Evolutionary conservation across 2,329 filamentous ascomycete genomes (phyloP).

Genomic region (Fonsecaea erecta): DNA sequence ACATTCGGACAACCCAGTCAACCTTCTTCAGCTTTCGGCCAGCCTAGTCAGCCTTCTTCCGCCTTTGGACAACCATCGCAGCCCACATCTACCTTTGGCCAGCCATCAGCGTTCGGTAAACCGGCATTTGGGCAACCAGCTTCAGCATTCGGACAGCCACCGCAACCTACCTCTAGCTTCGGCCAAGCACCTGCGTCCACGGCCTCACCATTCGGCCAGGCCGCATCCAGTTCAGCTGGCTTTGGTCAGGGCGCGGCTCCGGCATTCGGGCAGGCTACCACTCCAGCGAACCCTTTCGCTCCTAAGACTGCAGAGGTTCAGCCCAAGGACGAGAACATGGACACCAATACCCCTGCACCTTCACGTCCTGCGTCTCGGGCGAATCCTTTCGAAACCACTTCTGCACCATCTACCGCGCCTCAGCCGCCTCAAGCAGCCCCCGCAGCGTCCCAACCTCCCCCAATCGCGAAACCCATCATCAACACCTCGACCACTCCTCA

Average conservation of each 20-base stretch:
- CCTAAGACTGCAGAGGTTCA: conserved; percentile 41
- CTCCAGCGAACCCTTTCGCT: conserved; percentile 45
- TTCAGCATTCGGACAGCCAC: conserved; percentile 26
- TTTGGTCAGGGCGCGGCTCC: conserved; percentile 31
- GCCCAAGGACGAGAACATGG: conserved; percentile 29
- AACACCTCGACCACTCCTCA: conserved; percentile 30
- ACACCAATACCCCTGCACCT: conserved; percentile 42
- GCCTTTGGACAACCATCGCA: conserved; percentile 37
- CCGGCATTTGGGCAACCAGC: conserved; percentile 29
- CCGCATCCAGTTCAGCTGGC: conserved; percentile 40
- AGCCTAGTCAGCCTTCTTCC: conserved; percentile 31
- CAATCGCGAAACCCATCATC: conserved; percentile 22
- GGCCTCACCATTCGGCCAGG: conserved; percentile 43
- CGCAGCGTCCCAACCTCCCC: conserved; percentile 1
- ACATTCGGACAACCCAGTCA: conserved; percentile 26
- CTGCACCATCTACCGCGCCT: conserved; percentile 38
- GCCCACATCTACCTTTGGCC: conserved; percentile 25
- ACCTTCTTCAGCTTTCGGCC: conserved; percentile 31
- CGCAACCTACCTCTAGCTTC: conserved; percentile 33
- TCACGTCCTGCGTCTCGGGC: conserved; percentile 41
- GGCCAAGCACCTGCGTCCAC: conserved; percentile 45
- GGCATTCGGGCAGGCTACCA: conserved; percentile 48
- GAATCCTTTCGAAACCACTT: conserved; percentile 32
- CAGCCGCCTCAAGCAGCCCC: conserved; percentile 17
- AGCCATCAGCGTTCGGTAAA: conserved; percentile 15